Percentiles rank a stretch among this genome's conserved stretches.
Conservation (phyloP, 148 eudicot genomes). For the Camellia sinensis region DNA sequence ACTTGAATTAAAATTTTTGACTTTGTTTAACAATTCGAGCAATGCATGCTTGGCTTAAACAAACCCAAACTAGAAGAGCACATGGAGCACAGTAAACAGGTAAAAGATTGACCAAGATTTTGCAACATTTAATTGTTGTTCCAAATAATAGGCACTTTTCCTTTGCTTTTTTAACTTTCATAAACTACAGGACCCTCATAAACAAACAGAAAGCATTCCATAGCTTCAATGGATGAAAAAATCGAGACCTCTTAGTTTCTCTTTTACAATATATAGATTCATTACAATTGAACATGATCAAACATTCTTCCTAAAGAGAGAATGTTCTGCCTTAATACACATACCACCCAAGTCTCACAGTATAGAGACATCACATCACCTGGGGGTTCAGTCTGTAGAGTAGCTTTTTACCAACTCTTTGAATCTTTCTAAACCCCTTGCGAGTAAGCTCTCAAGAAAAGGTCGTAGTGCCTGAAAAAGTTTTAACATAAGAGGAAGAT, state of each 20-base stretch:
- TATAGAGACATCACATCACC: slow-evolving; percentile 10
- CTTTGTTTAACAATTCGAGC: too few species aligned
- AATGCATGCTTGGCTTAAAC: too few species aligned
- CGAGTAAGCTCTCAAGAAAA: slow-evolving; percentile 68
- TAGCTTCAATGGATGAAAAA: not conserved
- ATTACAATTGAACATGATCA: not conserved
- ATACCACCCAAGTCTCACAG: too few species aligned
- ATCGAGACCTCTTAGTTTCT: slow-evolving; percentile 4
- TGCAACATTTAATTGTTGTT: too few species aligned
- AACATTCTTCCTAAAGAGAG: too few species aligned
- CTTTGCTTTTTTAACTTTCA: not conserved
- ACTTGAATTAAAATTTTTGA: too few species aligned
- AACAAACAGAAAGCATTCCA: not conserved
- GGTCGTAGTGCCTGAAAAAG: slow-evolving; percentile 77
- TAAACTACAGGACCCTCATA: not conserved
- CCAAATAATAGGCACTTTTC: not conserved
- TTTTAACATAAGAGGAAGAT: not conserved
- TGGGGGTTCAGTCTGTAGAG: slow-evolving; percentile 28
- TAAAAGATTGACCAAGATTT: not conserved
- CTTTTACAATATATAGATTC: not conserved
- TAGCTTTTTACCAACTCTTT: slow-evolving; percentile 52
- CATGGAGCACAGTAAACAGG: not conserved
- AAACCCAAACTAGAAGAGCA: too few species aligned
- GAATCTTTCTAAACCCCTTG: slow-evolving; percentile 77
- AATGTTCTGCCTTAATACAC: too few species aligned